Base-by-base conservation (phyloP, 441 rosid species). In the Bruguiera hainesii region DNA sequence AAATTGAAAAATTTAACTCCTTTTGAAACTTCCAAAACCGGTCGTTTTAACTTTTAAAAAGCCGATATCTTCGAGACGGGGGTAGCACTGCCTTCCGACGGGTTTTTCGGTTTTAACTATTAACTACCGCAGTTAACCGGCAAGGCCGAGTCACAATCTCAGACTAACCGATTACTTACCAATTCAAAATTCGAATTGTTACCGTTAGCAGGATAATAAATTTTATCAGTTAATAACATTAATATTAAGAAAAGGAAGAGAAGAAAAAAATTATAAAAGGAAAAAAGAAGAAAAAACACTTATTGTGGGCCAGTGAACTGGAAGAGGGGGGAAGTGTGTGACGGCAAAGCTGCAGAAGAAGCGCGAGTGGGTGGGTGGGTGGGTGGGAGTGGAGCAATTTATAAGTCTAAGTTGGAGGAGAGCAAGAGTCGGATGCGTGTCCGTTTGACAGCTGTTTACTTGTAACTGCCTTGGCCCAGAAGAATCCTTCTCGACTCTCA, bases 401-500 rank as follows among this genome's bases (percentile, higher is more conserved):
- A 61, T 78, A 82, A 82, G 82, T 80, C 85, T 72, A 74, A 64
- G 71, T 25, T 72, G 37, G 71, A 23, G 42, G 55, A 71, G 15
- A 42, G 66, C 30, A 67, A 18, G n/a, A 66, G 29, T 52, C 25
- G 21, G 85, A 81, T 86, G 86, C 85, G 87, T 84, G 89, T 79
- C 72, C 13, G 30, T 26, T 72, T 70, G 76, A 81, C 89, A 88
- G 86, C 91, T 88, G 88, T 83, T 77, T 76, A 53, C 80, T 64
- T 77, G 86, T 82, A 86, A 84, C 90, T 80, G 84, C 82, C 79
- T 80, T 77, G 70, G 84, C 80, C 51, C 80, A 2, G 85, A 79
- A 81, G 77, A 73, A 81, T 82, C 85, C 77, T 69, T 59, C 58
- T 50, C 15, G 46, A 62, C 74, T 58, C 77, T 65, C 73, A 74